Evolutionary conservation across 805 yeast species (phyloP).

Genomic region (Metschnikowia aberdeeniae): DNA sequence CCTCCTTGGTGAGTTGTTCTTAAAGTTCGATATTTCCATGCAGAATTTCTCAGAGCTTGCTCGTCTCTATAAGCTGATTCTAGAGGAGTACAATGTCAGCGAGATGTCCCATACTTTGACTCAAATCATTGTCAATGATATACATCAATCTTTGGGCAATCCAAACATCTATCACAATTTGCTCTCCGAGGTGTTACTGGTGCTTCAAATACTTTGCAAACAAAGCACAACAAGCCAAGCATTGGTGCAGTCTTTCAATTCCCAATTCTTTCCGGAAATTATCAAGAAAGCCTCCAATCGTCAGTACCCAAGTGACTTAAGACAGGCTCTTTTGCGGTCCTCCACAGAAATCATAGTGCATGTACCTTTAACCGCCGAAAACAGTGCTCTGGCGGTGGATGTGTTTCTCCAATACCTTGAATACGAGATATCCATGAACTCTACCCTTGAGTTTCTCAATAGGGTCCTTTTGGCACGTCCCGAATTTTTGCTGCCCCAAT

Average conservation of each 20-base stretch:
- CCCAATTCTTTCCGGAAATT: constrained; percentile 18
- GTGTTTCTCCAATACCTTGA: constrained; percentile 22
- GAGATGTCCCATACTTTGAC: constrained; percentile 18
- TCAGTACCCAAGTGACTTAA: constrained; percentile 27
- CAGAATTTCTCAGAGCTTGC: constrained; percentile 26
- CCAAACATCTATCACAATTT: constrained; percentile 25
- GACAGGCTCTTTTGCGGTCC: constrained; percentile 23
- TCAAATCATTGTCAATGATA: constrained; percentile 22
- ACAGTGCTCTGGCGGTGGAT: constrained; percentile 7
- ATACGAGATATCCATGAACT: constrained; percentile 25
- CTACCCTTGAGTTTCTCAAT: constrained; percentile 24
- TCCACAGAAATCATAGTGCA: constrained; percentile 21
- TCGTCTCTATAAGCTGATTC: constrained; percentile 23
- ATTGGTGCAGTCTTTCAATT: constrained; percentile 9
- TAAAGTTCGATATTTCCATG: constrained; percentile 18
- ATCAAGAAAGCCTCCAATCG: constrained; percentile 15
- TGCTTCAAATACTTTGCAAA: constrained; percentile 18
- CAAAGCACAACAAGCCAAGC: constrained; percentile 1
- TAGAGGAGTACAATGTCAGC: constrained; percentile 16
- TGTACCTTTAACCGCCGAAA: constrained; percentile 9
- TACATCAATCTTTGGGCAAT: constrained; percentile 21
- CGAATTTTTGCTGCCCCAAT: constrained; percentile 10
- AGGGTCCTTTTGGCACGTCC: constrained; percentile 15
- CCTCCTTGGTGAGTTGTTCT: constrained; percentile 17
- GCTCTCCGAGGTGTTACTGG: constrained; percentile 26